phyloP scores from a whole-genome alignment of 108 stramenopile genomes.

The Skeletonema potamos region DNA sequence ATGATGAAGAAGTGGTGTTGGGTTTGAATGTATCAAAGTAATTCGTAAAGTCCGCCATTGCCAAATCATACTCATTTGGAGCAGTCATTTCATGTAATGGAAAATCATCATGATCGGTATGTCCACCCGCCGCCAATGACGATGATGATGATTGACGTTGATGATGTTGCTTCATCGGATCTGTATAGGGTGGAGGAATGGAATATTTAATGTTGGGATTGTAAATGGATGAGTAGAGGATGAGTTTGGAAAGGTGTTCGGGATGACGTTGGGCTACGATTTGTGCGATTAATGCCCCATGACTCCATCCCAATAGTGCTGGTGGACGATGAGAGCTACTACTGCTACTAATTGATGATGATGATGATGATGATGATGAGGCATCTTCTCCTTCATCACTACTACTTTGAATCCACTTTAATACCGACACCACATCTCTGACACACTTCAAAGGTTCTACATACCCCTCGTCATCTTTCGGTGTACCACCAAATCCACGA shows the following conservation, averaged over 20 bases:
- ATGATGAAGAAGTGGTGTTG: not conserved
- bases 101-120: constrained; percentile 33
- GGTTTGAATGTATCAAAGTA: constrained; percentile 6
- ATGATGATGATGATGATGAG: not conserved
- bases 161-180: not conserved
- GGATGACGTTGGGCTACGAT: constrained; percentile 66
- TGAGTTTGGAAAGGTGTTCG: constrained; percentile 59
- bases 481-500: constrained; percentile 89
- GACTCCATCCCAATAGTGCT: constrained; percentile 79
- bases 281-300: constrained; percentile 87
- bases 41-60: constrained; percentile 87
- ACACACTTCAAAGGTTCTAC: constrained; percentile 80
- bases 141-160: not conserved
- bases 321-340: constrained; percentile 9
- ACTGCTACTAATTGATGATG: no score
- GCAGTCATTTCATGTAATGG: constrained; percentile 34
- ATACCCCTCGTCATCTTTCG: constrained; percentile 53
- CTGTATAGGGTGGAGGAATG: constrained; percentile 28
- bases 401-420: constrained; percentile 67
- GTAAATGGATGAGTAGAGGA: constrained; percentile 85
- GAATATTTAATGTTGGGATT: constrained; percentile 58
- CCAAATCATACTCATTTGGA: constrained; percentile 69
- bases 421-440: constrained; percentile 69
- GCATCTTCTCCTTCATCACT: not conserved
- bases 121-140: not conserved